A percentile compares a stretch with the other conserved stretches of the same genome.
These are phyloP conservation scores for Flaveria bidentis DNA, from an alignment of 129 eudicot genomes.

Conservation along the genomic window DNA sequence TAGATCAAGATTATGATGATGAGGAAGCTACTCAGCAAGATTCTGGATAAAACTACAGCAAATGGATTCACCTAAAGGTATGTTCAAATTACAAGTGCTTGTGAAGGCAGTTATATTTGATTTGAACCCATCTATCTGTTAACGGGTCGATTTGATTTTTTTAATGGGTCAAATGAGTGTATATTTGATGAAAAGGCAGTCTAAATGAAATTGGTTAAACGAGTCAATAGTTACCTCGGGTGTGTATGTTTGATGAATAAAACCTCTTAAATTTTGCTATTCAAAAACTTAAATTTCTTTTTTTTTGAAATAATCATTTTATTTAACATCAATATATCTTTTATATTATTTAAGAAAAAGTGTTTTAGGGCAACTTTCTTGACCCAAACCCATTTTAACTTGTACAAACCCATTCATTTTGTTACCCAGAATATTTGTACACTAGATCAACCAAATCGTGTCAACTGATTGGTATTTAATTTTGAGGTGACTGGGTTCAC, in stretches of 20 bases:
- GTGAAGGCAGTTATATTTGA: background rate
- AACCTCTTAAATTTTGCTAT: background rate
- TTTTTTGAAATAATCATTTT: background rate
- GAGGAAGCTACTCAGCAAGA: slow-evolving; percentile 62
- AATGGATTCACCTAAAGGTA: slow-evolving; percentile 20
- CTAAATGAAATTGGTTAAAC: background rate
- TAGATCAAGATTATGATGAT: slow-evolving; percentile 55
- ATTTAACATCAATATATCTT: too few species aligned
- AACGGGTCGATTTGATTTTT: background rate
- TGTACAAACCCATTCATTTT: background rate
- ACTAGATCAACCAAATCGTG: background rate
- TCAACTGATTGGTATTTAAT: background rate
- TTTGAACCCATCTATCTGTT: background rate
- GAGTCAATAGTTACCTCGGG: background rate
- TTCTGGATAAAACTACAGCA: slow-evolving; percentile 37
- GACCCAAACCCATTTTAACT: background rate
- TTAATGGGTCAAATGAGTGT: background rate
- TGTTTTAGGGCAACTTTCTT: background rate
- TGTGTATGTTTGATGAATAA: slow-evolving; percentile 1
- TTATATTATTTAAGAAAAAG: background rate
- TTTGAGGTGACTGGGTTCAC: background rate
- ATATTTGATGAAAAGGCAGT: too few species aligned
- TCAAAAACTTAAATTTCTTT: background rate
- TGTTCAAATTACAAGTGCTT: slow-evolving; percentile 1
- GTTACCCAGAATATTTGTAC: background rate